Evolutionary conservation across 2,329 filamentous ascomycete genomes (phyloP), one percentile per base, ranked within the genome.

Genomic region (Sporothrix schenckii): DNA sequence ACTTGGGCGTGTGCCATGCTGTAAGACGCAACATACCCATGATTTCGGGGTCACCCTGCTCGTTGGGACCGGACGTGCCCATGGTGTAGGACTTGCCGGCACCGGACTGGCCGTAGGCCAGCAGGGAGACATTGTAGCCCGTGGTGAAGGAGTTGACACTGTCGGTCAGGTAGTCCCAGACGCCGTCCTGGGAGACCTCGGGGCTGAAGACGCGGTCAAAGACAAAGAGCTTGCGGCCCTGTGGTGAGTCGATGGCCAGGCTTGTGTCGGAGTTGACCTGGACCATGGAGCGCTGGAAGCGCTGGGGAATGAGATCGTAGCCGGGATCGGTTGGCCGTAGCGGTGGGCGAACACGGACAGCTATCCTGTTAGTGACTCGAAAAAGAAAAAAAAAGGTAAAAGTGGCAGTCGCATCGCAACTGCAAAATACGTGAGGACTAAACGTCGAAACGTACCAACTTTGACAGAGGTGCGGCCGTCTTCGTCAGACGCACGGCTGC

Each of bases 61-160:
- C 94, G 27, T 80, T 80, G 1, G 94, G 92, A 4, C 93, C 93
- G 0, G 94, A 93, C 0, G 95, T 99, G 70, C 95, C 95, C 95
- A 99, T 99, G 0, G 95, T 99, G 79, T 97, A 98, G 2, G 94
- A 98, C 82, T 99, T 99, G 75, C 95, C 95, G 13, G 95, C 93
- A 70, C 95, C 95, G 39, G 95, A 99, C 83, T 99, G 95, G 74
- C 95, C 95, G 77, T 99, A 99, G 63, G 95, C 95, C 76, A 99
- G 84, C 66, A 99, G 88, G 3, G 95, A 99, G 71, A 99, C 95
- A 87, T 99, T 99, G 86, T 98, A 99, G 69, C 95, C 95, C 78
- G 97, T 93, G 1, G 95, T 84, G 76, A 99, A 99, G 2, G 94
- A 92, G 75, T 86, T 88, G 75, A 98, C 91, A 76, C 93, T 96